Evolutionary conservation across 805 yeast species (phyloP).

Genomic region (Hanseniaspora mollemarum): DNA sequence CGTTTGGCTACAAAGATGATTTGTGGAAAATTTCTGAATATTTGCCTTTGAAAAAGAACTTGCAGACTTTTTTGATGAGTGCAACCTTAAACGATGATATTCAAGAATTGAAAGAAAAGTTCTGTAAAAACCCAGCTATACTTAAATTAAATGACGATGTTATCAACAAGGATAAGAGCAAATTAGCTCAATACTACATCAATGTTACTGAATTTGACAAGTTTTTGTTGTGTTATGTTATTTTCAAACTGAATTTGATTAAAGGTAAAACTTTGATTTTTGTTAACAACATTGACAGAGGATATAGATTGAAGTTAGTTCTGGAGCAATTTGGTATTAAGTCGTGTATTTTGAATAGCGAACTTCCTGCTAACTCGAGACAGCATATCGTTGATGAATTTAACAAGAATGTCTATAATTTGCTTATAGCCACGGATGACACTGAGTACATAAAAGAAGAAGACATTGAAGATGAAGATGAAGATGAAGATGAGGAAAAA

Average conservation of each 20-base stretch:
- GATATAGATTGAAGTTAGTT: conserved; percentile 80
- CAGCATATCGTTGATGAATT: conserved; percentile 91
- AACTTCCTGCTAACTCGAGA: conserved; percentile 83
- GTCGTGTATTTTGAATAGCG: conserved; percentile 80
- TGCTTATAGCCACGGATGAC: conserved; percentile 93
- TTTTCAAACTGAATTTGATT: conserved; percentile 74
- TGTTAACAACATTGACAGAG: conserved; percentile 90
- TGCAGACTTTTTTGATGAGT: conserved; percentile 90
- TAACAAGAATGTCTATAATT: conserved; percentile 74
- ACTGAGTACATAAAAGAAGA: conserved; percentile 47
- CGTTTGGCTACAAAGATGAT: conserved; percentile 87
- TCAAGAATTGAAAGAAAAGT: conserved; percentile 58
- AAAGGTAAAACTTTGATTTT: conserved; percentile 84
- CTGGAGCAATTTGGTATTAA: conserved; percentile 89
- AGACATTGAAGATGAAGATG: conserved; percentile 32
- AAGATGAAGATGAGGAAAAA: conserved; percentile 18
- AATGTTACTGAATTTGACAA: conserved; percentile 83
- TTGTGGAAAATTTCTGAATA: conserved; percentile 50
- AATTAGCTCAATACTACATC: conserved; percentile 74
- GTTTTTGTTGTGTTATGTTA: conserved; percentile 79
- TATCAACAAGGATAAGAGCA: conserved; percentile 39
- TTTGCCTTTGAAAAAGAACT: conserved; percentile 58
- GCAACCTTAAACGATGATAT: conserved; percentile 88
- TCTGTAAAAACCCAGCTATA: conserved; percentile 74
- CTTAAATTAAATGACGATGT: conserved; percentile 67